Evolutionary conservation across 2,329 filamentous ascomycete genomes (phyloP).

Genomic region (Aspergillus persii): DNA sequence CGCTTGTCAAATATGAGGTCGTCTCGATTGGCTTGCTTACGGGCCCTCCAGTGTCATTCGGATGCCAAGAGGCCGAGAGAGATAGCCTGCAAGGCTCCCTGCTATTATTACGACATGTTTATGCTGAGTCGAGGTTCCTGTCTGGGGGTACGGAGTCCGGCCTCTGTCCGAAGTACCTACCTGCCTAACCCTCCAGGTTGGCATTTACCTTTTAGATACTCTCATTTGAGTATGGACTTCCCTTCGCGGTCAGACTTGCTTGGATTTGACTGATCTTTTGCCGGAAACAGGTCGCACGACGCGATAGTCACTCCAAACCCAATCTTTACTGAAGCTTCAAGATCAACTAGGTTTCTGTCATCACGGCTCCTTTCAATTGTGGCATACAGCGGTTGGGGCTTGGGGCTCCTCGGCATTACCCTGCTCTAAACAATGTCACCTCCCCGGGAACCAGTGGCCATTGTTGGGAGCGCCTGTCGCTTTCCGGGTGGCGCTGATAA

Average conservation of each 20-base stretch:
- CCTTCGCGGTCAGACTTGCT: no score
- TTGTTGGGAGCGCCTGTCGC: background rate
- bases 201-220: background rate
- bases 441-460: background rate
- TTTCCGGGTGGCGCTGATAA: background rate
- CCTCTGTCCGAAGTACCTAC: background rate
- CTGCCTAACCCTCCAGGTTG: background rate
- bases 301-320: background rate
- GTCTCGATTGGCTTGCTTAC: background rate
- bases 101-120: no score
- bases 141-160: background rate
- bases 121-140: no score
- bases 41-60: background rate
- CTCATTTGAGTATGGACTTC: background rate
- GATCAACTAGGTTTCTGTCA: background rate
- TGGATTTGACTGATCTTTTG: background rate
- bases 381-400: background rate
- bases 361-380: background rate
- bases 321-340: background rate
- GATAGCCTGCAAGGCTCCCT: background rate
- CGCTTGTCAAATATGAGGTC: background rate
- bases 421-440: background rate
- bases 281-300: background rate
- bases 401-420: background rate
- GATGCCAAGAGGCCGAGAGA: background rate